Percentiles rank a stretch among this genome's conserved stretches.
These are phyloP conservation scores for Xylariaceae sp. DNA, from an alignment of 2,329 filamentous ascomycete species.

Conservation along the genomic window DNA sequence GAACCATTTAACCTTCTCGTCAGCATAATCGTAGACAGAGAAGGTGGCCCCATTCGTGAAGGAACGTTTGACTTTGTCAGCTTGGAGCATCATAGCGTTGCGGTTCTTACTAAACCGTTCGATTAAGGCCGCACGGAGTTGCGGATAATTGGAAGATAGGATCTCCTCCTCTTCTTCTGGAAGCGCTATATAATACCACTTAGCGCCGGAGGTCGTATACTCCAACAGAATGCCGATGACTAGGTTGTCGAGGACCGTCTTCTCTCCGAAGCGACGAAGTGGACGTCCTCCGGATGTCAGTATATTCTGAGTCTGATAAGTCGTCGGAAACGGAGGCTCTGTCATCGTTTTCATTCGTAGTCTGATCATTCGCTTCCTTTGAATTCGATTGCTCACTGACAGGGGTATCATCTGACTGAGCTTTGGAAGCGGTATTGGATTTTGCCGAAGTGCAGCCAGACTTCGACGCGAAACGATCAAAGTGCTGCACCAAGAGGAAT, in stretches of 20 bases:
- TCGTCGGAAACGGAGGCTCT: neutral
- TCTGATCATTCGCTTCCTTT: slow-evolving; percentile 5
- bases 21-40: neutral
- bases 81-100: neutral
- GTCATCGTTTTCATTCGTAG: slow-evolving; percentile 7
- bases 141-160: neutral
- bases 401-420: slow-evolving; percentile 4
- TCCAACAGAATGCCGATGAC: neutral
- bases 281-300: too few relatives aligned
- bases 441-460: slow-evolving; percentile 10
- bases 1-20: neutral
- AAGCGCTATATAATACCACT: neutral
- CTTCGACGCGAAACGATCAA: too few relatives aligned
- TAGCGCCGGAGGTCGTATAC: neutral
- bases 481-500: too few relatives aligned
- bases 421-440: slow-evolving; percentile 13
- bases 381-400: slow-evolving; percentile 12
- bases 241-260: neutral
- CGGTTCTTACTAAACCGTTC: neutral
- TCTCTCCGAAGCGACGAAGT: neutral
- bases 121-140: neutral
- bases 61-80: neutral
- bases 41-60: neutral
- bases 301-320: neutral
- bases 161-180: neutral